Evolutionary conservation across 78 protist species (phyloP).

Genomic region (Dictyostelium citrinum): DNA sequence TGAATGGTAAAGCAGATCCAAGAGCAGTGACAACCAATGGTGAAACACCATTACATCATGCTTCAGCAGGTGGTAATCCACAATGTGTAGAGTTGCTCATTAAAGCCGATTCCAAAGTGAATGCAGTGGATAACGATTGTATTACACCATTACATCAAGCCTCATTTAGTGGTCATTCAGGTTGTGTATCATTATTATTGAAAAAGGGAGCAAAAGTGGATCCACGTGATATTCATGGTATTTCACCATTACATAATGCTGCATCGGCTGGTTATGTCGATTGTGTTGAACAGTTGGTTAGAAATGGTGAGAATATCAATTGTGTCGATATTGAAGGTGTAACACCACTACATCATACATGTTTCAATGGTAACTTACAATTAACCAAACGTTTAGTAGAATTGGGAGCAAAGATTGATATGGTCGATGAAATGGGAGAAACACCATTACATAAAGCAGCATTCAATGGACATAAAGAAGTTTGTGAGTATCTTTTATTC

Average conservation of each 20-base stretch:
- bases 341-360: conserved; percentile 79
- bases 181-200: conserved; percentile 50
- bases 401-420: conserved; percentile 67
- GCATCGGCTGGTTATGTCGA: conserved; percentile 70
- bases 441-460: conserved; percentile 82
- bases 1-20: conserved; percentile 32
- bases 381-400: conserved; percentile 43
- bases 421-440: conserved; percentile 79
- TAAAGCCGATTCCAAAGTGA: conserved; percentile 66
- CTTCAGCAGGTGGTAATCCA: conserved; percentile 75
- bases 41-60: conserved; percentile 74
- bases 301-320: conserved; percentile 65
- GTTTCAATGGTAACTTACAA: conserved; percentile 51
- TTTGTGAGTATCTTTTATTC: conserved; percentile 37
- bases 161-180: conserved; percentile 69
- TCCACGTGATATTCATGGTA: conserved; percentile 79
- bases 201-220: conserved; percentile 80
- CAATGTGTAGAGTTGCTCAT: conserved; percentile 48
- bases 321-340: conserved; percentile 79
- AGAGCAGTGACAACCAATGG: conserved; percentile 60
- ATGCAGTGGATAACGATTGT: conserved; percentile 57
- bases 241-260: conserved; percentile 82
- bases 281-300: conserved; percentile 66
- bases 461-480: conserved; percentile 78
- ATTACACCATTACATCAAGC: conserved; percentile 82